Base-by-base conservation (phyloP, 1,284 basidiomycete species). In the Ustilago lituana region DNA sequence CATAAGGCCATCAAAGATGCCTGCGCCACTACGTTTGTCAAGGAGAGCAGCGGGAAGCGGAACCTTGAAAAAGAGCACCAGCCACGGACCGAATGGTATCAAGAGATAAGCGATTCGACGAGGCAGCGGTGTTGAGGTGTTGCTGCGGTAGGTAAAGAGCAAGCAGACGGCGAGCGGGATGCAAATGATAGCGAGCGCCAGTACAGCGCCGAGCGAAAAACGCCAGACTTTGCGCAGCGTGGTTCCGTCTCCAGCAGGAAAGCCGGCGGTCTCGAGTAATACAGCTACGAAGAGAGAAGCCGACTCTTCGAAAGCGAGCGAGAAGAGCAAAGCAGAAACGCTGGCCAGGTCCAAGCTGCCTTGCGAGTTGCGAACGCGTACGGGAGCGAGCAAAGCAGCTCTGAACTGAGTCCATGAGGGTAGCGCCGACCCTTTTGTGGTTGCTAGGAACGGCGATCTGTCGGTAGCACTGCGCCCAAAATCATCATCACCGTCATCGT, bases 301-400 rank as follows among this genome's bases (percentile, higher is more conserved):
- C 6, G 68, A 58, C 44, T 81, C 79, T 20, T 79, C 79, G 19
- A 79, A 74, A 9, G 76, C 68, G 3, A 81, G 52, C 7, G 66
- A 65, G 32, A 79, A 78, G 14, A 80, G 60, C 0, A 76, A 59
- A 5, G 75, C 73, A 3, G 74, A 56, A 1, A 64, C 51, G 33
- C 52, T 53, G 19, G 64, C 64, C 8, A 67, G 54, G 27, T 67
- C 64, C 3, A 67, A 24, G 19, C 23, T 49, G 19, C 64, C 64
- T 19, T 56, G 46, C 11, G 64, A 46, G 26, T 58, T 50, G 26
- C 61, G 61, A 5, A 55, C 45, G 35, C 54, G 54, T 6, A 62
- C 53, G 5, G 60, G 50, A 11, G 49, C 46, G 8, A 60, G 40
- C 24, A 65, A 37, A 5, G 61, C 52, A 0, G 55, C 60, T 15